A percentile compares a stretch with the other conserved stretches of the same genome.
These are phyloP conservation scores for Daldinia loculata DNA, from an alignment of 495 filamentous ascomycete genomes.

Conservation along the genomic window DNA sequence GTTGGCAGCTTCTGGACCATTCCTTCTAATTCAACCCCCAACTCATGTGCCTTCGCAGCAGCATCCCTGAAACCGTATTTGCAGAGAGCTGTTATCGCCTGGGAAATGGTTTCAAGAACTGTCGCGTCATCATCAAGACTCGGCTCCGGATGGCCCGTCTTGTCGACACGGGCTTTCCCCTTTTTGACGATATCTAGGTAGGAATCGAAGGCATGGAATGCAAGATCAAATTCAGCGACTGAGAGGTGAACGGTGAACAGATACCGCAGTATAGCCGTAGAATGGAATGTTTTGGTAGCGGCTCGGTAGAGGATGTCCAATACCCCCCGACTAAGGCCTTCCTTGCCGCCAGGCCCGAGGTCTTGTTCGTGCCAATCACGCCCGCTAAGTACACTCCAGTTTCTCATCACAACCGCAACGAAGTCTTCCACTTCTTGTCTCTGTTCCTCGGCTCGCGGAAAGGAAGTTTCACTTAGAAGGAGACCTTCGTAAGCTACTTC, in stretches of 20 bases:
- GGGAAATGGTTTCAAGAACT: slow-evolving; percentile 76
- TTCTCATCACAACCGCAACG: slow-evolving; percentile 78
- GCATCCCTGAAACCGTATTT: slow-evolving; percentile 77
- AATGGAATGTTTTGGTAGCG: slow-evolving; percentile 92
- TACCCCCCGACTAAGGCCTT: slow-evolving; percentile 72
- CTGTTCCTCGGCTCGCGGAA: slow-evolving; percentile 80
- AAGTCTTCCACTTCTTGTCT: slow-evolving; percentile 82
- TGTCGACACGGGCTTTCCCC: slow-evolving; percentile 80
- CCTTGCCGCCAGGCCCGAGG: slow-evolving; percentile 79
- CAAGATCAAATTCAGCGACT: slow-evolving; percentile 87
- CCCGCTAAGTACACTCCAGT: slow-evolving; percentile 84
- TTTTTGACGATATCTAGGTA: slow-evolving; percentile 86
- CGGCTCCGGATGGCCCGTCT: slow-evolving; percentile 74
- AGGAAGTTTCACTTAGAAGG: slow-evolving; percentile 75
- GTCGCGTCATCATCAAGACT: slow-evolving; percentile 80
- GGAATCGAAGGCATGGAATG: slow-evolving; percentile 84
- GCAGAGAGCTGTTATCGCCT: slow-evolving; percentile 82
- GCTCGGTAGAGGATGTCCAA: slow-evolving; percentile 88
- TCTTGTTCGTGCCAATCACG: slow-evolving; percentile 78
- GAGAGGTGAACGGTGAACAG: slow-evolving; percentile 88
- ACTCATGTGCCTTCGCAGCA: slow-evolving; percentile 76
- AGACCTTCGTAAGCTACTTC: slow-evolving; percentile 77
- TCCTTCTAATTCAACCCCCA: slow-evolving; percentile 71
- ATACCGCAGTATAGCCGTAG: slow-evolving; percentile 83
- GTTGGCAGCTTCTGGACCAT: slow-evolving; percentile 59